Base-by-base conservation (phyloP, 139 green algal genomes). In the Edaphochlamys debaryana region DNA sequence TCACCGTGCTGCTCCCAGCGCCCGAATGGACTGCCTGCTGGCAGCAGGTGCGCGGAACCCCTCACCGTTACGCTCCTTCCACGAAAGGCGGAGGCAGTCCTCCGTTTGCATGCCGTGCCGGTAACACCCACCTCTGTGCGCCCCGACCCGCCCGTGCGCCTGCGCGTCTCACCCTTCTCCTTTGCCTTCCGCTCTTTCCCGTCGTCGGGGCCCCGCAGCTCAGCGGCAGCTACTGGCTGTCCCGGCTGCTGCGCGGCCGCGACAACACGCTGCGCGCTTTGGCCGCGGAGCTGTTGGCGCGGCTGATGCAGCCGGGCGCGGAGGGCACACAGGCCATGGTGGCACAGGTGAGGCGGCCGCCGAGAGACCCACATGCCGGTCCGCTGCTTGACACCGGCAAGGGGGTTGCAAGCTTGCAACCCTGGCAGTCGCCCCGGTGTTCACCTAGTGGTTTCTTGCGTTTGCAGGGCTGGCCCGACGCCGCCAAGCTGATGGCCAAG, bases 401-500 rank as follows among this genome's bases (percentile, higher is more conserved):
- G n/a, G n/a, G n/a, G n/a, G n/a, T n/a, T n/a, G n/a, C n/a, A n/a
- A n/a, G n/a, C n/a, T n/a, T n/a, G n/a, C n/a, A n/a, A n/a, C n/a
- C n/a, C n/a, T n/a, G n/a, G n/a, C n/a, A n/a, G n/a, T n/a, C n/a
- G n/a, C n/a, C n/a, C n/a, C n/a, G n/a, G n/a, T n/a, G n/a, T n/a
- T n/a, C n/a, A n/a, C n/a, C n/a, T n/a, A n/a, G n/a, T n/a, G n/a
- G n/a, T n/a, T n/a, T n/a, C n/a, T n/a, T n/a, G n/a, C n/a, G n/a
- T n/a, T n/a, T 37, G 40, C 77, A 84, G 52, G 80, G 82, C 71
- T 93, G 90, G 90, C 90, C 90, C 25, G 88, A 93, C 74, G 79
- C 64, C 42, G 70, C 54, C 34, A 63, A 68, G 42, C 73, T 69
- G 36, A 62, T 83, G 41, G 8, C 84, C 69, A 75, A 82, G 29